Evolutionary conservation across 1,284 basidiomycete genomes (phyloP).

Genomic region (Malassezia equina): DNA sequence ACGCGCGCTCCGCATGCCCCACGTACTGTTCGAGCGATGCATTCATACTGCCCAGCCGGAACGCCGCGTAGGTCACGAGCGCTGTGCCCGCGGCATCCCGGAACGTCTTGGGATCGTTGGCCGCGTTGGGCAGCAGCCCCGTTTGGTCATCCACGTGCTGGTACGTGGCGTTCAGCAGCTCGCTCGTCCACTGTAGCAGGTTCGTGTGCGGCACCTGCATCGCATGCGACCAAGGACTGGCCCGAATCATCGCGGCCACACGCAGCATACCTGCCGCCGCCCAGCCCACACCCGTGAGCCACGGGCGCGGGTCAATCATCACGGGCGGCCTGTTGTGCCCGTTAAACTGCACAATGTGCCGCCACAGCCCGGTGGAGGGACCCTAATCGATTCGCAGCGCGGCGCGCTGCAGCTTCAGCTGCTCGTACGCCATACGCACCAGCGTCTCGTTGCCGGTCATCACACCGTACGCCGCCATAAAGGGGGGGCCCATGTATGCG

Average conservation of each 20-base stretch:
- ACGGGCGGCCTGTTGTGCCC: constrained; percentile 15
- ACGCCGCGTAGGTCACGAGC: constrained; percentile 37
- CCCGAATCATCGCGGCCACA: constrained; percentile 64
- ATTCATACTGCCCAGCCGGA: constrained; percentile 34
- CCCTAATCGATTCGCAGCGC: constrained; percentile 55
- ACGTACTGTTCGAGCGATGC: constrained; percentile 18
- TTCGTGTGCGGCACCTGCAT: constrained; percentile 57
- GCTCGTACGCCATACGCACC: constrained; percentile 62
- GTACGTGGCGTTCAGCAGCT: constrained; percentile 67
- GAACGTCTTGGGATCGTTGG: constrained; percentile 29
- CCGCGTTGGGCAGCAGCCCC: constrained; percentile 39
- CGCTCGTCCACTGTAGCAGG: constrained; percentile 59
- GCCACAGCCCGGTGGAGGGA: constrained; percentile 39
- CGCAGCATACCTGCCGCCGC: constrained; percentile 72
- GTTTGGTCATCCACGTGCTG: constrained; percentile 50
- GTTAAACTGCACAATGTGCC: constrained; percentile 27
- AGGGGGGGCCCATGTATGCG: constrained; percentile 82
- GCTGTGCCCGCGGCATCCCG: constrained; percentile 33
- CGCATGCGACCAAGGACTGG: constrained; percentile 54
- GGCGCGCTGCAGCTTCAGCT: constrained; percentile 66
- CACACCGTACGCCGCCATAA: constrained; percentile 77
- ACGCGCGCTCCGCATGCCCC: constrained; percentile 25
- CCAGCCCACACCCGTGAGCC: constrained; percentile 72
- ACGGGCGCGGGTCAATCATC: constrained; percentile 50
- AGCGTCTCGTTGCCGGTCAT: constrained; percentile 60